These are phyloP conservation scores for Panaeolus cyanescens DNA, from an alignment of 768 basidiomycete species.

Conservation along the genomic window DNA sequence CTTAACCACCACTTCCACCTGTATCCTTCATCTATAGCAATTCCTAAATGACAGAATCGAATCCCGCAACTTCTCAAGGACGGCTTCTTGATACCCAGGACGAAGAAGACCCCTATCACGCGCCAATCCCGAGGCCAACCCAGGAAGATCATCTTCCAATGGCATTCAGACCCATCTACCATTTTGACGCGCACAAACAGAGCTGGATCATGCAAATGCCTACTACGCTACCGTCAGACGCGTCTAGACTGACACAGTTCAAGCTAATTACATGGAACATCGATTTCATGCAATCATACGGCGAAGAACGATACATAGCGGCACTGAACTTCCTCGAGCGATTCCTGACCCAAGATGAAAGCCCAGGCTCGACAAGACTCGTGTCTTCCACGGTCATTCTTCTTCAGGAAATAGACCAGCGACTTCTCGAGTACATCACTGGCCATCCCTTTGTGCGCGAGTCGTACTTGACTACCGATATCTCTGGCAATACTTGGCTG, in stretches of 20 bases:
- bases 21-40: neutral
- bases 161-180: neutral
- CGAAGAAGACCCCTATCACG: neutral
- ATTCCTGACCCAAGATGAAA: neutral
- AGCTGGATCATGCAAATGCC: neutral
- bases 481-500: constrained; percentile 10
- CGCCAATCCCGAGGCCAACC: neutral
- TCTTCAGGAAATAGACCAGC: constrained; percentile 13
- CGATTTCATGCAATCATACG: constrained; percentile 9
- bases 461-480: constrained; percentile 10
- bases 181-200: neutral
- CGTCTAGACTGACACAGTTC: neutral
- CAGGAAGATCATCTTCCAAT: neutral
- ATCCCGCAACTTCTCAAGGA: neutral
- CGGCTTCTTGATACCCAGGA: neutral
- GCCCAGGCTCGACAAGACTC: neutral
- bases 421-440: constrained; percentile 7
- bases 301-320: constrained; percentile 5
- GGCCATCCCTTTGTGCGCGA: constrained; percentile 10
- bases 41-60: neutral
- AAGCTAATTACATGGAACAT: constrained; percentile 15
- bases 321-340: constrained; percentile 8
- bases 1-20: neutral
- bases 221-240: neutral
- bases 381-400: constrained; percentile 10